phyloP scores from a whole-genome alignment of 768 basidiomycete species.

The Amanita inopinata region DNA sequence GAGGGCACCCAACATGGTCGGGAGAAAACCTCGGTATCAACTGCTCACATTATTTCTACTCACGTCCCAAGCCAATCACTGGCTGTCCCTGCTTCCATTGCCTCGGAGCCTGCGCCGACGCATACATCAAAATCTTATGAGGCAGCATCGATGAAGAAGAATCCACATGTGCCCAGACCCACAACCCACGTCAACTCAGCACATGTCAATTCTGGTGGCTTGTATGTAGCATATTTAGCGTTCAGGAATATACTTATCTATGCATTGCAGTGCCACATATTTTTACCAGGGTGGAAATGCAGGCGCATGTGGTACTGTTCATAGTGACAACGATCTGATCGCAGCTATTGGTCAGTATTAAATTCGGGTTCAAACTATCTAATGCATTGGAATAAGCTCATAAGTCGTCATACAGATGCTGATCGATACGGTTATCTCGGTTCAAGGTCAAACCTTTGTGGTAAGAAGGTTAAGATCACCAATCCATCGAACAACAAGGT shows the following conservation, averaged over 20 bases:
- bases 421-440: conserved; percentile 40
- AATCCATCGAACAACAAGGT: conserved; percentile 50
- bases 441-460: conserved; percentile 49
- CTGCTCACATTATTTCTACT: background rate
- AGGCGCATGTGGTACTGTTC: conserved; percentile 68
- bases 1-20: too few relatives aligned
- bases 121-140: background rate
- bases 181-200: background rate
- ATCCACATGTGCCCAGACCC: background rate
- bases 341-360: conserved; percentile 49
- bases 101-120: conserved; percentile 7
- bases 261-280: conserved; percentile 43
- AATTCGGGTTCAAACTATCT: background rate
- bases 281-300: conserved; percentile 64
- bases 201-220: conserved; percentile 29
- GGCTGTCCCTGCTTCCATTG: conserved; percentile 11
- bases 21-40: background rate
- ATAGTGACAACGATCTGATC: conserved; percentile 47
- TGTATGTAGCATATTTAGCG: conserved; percentile 24
- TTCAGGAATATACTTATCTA: conserved; percentile 1
- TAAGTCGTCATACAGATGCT: conserved; percentile 28
- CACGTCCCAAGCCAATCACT: conserved; percentile 5
- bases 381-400: background rate
- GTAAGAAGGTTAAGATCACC: conserved; percentile 50
- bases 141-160: conserved; percentile 4